Evolutionary conservation across 805 yeast genomes (phyloP), one percentile per base, ranked within the genome.

Genomic region (Pichia manshurica): DNA sequence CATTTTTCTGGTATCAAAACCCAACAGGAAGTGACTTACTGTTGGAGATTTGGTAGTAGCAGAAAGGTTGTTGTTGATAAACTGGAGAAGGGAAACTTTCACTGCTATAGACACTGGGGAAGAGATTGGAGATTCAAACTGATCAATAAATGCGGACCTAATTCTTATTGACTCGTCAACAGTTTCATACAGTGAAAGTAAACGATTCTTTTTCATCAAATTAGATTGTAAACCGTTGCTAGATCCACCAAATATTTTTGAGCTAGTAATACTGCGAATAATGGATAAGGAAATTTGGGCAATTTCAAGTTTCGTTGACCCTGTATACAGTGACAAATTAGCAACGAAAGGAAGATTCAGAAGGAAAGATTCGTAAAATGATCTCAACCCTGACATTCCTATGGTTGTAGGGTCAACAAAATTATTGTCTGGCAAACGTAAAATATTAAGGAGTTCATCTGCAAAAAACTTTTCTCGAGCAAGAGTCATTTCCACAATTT

Each of bases 131-230:
- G 78, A 56, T 39, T 77, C 82, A 20, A 84, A 56, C 57, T 87
- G 95, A 36, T 79, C 76, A 37, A 87, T 79, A 50, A 89, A 81
- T 0, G 88, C 79, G 55, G 77, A 78, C 50, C 84, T 78, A 34
- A 91, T 84, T 53, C 90, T 74, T 2, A 75, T 68, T 0, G 95
- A 79, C 55, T 90, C 96, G 54, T 87, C 87, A 29, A 85, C 78
- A 15, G 89, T 82, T 56, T 82, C 84, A 45, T 85, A 73, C 34
- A 86, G 73, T 0, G 87, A 80, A 41, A 90, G 63, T 13, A 91
- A 65, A 53, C 89, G 78, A 52, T 81, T 82, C 45, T 72, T 77
- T 9, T 73, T 72, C 3, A 54, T 50, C 3, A 50, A 31, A 8
- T 55, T 39, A 1, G 60, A 45, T 6, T 56, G 41, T 2, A 10